Evolutionary conservation across 1,139 yeast genomes (phyloP).

Genomic region (Taphrina betulina): DNA sequence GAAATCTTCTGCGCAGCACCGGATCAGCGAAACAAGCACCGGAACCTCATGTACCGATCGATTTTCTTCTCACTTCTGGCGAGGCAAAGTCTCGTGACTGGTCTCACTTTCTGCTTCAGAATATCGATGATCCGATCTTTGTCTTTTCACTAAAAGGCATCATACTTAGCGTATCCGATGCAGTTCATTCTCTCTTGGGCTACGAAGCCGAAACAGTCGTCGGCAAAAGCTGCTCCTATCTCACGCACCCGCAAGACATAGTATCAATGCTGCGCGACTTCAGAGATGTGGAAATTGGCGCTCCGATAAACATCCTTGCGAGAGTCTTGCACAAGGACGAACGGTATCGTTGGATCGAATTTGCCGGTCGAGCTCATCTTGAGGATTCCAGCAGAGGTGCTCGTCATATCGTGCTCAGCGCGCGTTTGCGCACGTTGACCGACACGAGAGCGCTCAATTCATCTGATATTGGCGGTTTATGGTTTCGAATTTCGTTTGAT

Average conservation of each 20-base stretch:
- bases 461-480: constrained; percentile 24
- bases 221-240: constrained; percentile 23
- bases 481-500: constrained; percentile 34
- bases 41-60: no score
- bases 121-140: constrained; percentile 31
- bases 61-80: not conserved
- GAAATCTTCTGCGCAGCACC: no score
- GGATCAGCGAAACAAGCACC: no score
- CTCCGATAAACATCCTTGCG: constrained; percentile 28
- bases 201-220: constrained; percentile 31
- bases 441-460: no score
- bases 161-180: constrained; percentile 31
- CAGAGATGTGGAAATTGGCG: constrained; percentile 12
- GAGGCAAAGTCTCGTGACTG: constrained; percentile 5
- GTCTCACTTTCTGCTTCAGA: constrained; percentile 20
- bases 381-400: constrained; percentile 15
- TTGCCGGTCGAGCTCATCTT: constrained; percentile 23
- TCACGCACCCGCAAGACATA: constrained; percentile 34
- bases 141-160: constrained; percentile 34
- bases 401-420: constrained; percentile 9
- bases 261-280: constrained; percentile 33
- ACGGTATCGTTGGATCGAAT: constrained; percentile 34
- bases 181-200: constrained; percentile 23
- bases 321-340: constrained; percentile 26
- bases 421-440: constrained; percentile 1